Evolutionary conservation across 2,329 filamentous ascomycete species (phyloP).

Genomic region (Neonectria hederae): DNA sequence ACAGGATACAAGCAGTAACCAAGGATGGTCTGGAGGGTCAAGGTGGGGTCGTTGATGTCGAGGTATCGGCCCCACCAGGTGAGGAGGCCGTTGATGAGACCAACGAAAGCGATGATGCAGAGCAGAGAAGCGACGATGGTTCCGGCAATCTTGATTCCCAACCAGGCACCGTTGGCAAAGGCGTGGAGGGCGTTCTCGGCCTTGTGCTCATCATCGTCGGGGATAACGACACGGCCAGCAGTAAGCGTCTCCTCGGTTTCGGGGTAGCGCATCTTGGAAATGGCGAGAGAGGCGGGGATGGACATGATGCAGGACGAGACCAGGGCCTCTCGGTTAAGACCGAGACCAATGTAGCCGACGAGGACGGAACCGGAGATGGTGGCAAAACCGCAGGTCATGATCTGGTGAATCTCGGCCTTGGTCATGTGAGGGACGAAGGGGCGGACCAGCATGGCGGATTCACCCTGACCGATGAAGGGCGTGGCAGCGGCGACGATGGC

Average conservation of each 20-base stretch:
- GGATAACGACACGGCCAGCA: conserved; percentile 81
- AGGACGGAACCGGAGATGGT: conserved; percentile 91
- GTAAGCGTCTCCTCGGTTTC: conserved; percentile 89
- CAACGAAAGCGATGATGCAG: conserved; percentile 82
- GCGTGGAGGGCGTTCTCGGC: conserved; percentile 86
- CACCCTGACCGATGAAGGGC: conserved; percentile 93
- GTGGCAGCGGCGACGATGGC: conserved; percentile 94
- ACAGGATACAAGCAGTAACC: conserved; percentile 83
- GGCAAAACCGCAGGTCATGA: conserved; percentile 92
- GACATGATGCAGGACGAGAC: conserved; percentile 96
- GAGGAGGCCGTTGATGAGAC: conserved; percentile 77
- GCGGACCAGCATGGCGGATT: conserved; percentile 91
- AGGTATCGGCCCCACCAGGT: conserved; percentile 87
- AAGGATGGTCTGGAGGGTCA: conserved; percentile 78
- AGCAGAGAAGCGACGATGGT: conserved; percentile 84
- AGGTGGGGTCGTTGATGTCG: conserved; percentile 73
- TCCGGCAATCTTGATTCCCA: conserved; percentile 86
- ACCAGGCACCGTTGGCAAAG: conserved; percentile 85
- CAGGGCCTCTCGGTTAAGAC: conserved; percentile 84
- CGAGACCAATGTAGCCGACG: conserved; percentile 85
- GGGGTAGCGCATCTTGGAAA: conserved; percentile 89
- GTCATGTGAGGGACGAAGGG: conserved; percentile 89
- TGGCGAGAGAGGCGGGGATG: conserved; percentile 88
- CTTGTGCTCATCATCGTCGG: conserved; percentile 79
- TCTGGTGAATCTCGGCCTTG: conserved; percentile 86